These are phyloP conservation scores for Stygiomarasmius scandens DNA, from an alignment of 1,284 basidiomycete genomes.

Conservation along the genomic window DNA sequence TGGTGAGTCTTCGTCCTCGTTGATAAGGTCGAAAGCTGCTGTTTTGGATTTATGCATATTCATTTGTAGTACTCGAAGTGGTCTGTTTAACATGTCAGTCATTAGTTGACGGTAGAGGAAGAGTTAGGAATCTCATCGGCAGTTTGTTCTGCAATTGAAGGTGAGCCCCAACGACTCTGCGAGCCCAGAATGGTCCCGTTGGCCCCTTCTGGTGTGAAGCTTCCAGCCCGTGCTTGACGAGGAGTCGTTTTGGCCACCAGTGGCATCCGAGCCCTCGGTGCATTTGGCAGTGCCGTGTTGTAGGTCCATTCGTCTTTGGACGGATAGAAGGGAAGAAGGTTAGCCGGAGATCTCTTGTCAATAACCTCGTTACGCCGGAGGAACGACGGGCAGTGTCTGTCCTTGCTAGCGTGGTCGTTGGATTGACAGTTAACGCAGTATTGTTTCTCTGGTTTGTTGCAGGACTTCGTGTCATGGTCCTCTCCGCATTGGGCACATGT, in stretches of 20 bases:
- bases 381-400: conserved; percentile 14
- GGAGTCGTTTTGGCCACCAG: background rate
- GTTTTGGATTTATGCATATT: conserved; percentile 18
- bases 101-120: too few species aligned
- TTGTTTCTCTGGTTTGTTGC: background rate
- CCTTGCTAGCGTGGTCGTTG: conserved; percentile 14
- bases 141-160: too few species aligned
- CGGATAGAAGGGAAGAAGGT: conserved; percentile 17
- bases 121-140: too few species aligned
- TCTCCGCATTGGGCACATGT: conserved; percentile 11
- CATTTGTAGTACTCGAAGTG: conserved; percentile 14
- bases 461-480: conserved; percentile 10
- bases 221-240: too few species aligned
- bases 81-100: too few species aligned
- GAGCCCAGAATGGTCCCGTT: background rate
- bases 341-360: conserved; percentile 6
- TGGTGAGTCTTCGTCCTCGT: background rate
- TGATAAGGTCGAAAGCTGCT: conserved; percentile 8
- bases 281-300: background rate
- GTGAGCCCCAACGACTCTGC: too few species aligned
- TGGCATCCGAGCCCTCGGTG: background rate
- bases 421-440: conserved; percentile 17
- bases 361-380: background rate
- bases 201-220: background rate
- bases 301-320: conserved; percentile 12